Base-by-base conservation (phyloP, 2,329 filamentous ascomycete genomes). In the Cladophialophora bantiana region DNA sequence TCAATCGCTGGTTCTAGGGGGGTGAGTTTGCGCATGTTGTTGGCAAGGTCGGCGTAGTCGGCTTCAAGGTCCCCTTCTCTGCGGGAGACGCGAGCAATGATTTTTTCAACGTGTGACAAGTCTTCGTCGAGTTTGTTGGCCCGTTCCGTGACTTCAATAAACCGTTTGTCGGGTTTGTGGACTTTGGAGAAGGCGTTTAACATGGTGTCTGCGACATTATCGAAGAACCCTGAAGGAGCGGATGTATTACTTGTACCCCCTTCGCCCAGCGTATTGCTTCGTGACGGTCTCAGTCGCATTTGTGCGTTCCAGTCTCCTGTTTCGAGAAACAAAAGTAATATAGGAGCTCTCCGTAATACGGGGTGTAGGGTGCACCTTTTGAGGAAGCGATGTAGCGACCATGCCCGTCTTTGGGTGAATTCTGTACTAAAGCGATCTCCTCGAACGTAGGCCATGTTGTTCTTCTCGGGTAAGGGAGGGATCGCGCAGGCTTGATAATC, bases 361-460 rank as follows among this genome's bases (percentile, higher is more conserved):
- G 95, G 95, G 75, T 99, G 95, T 53, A 97, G 84, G 2, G 94
- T 89, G 64, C 97, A 83, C 4, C 95, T 91, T 75, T 90, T 88
- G 54, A 99, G 85, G 77, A 99, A 99, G 60, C 95, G 91, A 79
- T 96, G 90, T 60, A 99, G 85, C 3, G 94, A 97, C 83, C 94
- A 91, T 59, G 93, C 93, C 72, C 95, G 89, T 38, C 95, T 89
- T 54, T 88, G 85, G 38, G 93, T 99, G 78, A 99, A 99, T 80
- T 98, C 95, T 58, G 90, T 81, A 7, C 94, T 93, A 79, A 99
- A 99, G 70, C 95, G 90, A 82, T 98, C 94, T 73, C 95, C 95
- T 40, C 94, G 91, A 59, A 98, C 95, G 77, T 98, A 98, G 76
- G 97, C 93, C 92, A 99, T 97, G 81, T 96, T 96, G 84, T 98